Percentiles rank a stretch among this genome's conserved stretches.
Evolutionary conservation across 208 protist genomes (phyloP).

Genomic region (Leishmania arabica): DNA sequence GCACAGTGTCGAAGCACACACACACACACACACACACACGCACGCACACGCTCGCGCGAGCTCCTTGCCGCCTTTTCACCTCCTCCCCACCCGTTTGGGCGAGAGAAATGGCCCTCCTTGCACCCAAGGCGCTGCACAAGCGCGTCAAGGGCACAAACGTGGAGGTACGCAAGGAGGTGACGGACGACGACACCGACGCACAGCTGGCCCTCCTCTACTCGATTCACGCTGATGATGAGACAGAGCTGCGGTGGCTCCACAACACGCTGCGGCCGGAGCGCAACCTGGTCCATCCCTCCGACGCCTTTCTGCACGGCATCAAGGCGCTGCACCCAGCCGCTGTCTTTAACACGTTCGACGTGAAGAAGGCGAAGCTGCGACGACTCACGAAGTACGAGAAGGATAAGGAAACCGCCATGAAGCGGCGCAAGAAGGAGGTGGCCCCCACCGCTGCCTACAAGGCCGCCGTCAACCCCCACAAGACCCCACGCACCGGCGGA

Average conservation of each 20-base stretch:
- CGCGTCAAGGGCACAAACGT: constrained; percentile 80
- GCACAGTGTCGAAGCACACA: not conserved
- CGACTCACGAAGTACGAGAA: constrained; percentile 75
- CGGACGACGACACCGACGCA: constrained; percentile 46
- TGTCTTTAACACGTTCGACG: constrained; percentile 81
- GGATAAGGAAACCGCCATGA: constrained; percentile 50
- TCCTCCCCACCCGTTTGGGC: not conserved
- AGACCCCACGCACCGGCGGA: constrained; percentile 65
- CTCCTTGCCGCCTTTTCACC: too few relatives aligned
- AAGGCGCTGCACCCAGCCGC: constrained; percentile 71
- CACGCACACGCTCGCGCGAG: not conserved
- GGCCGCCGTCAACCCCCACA: constrained; percentile 76
- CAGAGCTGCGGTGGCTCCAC: constrained; percentile 72
- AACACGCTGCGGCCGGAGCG: constrained; percentile 65
- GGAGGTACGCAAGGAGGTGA: constrained; percentile 52
- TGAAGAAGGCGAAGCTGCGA: constrained; percentile 70
- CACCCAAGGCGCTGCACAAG: constrained; percentile 45
- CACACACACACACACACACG: not conserved
- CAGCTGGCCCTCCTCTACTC: constrained; percentile 49
- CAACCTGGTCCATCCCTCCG: constrained; percentile 76
- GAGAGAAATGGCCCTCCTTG: constrained; percentile 16
- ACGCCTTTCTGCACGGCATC: constrained; percentile 74
- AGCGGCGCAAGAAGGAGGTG: constrained; percentile 60
- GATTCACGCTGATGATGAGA: constrained; percentile 65
- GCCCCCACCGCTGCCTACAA: constrained; percentile 79